Evolutionary conservation across 2,329 filamentous ascomycete species (phyloP).

Genomic region (Pyricularia grisea): DNA sequence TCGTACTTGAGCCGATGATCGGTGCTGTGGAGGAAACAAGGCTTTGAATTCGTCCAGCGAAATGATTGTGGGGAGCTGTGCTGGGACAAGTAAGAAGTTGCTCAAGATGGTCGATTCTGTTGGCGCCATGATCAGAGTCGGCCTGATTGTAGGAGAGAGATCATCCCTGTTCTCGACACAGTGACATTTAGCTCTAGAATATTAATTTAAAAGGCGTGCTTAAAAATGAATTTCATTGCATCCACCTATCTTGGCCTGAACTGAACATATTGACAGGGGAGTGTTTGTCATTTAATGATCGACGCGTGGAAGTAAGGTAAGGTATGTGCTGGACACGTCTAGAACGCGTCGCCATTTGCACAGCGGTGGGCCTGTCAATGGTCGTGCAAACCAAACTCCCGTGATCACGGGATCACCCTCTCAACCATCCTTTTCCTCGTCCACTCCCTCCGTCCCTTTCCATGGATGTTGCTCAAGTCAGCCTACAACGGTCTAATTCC

Average conservation of each 20-base stretch:
- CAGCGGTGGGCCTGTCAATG: not conserved
- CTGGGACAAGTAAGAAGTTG: slow-evolving; percentile 70
- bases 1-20: slow-evolving; percentile 57
- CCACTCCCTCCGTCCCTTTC: not conserved
- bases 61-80: slow-evolving; percentile 63
- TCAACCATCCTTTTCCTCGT: not conserved
- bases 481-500: not conserved
- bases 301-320: not conserved
- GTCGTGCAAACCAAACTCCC: not conserved
- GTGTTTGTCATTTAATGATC: not conserved
- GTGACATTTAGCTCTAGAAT: not conserved
- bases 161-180: not conserved
- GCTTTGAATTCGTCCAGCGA: slow-evolving; percentile 67
- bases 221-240: not conserved
- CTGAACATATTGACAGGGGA: not conserved
- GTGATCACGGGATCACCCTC: not conserved
- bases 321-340: not conserved
- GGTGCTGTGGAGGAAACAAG: slow-evolving; percentile 62
- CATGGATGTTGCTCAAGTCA: not conserved
- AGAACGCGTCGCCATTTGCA: not conserved
- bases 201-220: not conserved
- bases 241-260: not conserved
- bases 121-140: slow-evolving; percentile 49
- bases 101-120: slow-evolving; percentile 66
- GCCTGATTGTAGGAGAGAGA: not conserved